Evolutionary conservation across 192 early-diverging fungal genomes (phyloP), one percentile per base, ranked within the genome.

Genomic region (Obelidium mucronatum): DNA sequence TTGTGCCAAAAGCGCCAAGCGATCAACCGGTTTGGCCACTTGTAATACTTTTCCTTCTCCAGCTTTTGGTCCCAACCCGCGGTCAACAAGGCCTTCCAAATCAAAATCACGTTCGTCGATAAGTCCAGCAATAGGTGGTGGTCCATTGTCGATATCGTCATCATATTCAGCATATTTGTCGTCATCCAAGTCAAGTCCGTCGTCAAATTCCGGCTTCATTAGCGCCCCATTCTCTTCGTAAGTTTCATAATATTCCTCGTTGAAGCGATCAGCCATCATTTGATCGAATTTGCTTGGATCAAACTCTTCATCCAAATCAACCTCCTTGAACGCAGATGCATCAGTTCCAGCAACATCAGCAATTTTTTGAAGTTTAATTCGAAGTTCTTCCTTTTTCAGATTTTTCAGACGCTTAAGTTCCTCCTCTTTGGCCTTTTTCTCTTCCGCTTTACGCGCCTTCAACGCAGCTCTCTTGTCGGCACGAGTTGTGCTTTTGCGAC

Each of bases 381-480:
- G 82, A 61, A 98, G 92, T 74, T 95, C 94, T 80, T 91, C 89
- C 78, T 90, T 94, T 88, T 97, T 98, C 51, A 93, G 80, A 78
- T 96, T 96, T 89, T 96, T 96, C 51, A 97, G 81, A 61, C 93
- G 89, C 80, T 95, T 95, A 35, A 98, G 88, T 77, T 97, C 96
- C 78, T 98, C 92, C 11, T 82, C 79, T 80, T 94, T 92, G 33
- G 85, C 76, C 37, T 75, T 53, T 78, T 93, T 94, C 54, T 92
- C 87, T 56, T 90, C 90, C 26, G 82, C 77, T 84, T 97, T 95
- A 73, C 92, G 87, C 34, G 92, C 87, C 68, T 91, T 90, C 42
- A 84, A 79, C 2, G 87, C 80, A 75, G 93, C 82, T 28, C 97
- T 89, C n/a, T 91, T 82, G 11, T 86, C 81, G 64, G 94, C 91